Evolutionary conservation across 345 rosid species (phyloP).

Genomic region (Rhodamnia argentea): DNA sequence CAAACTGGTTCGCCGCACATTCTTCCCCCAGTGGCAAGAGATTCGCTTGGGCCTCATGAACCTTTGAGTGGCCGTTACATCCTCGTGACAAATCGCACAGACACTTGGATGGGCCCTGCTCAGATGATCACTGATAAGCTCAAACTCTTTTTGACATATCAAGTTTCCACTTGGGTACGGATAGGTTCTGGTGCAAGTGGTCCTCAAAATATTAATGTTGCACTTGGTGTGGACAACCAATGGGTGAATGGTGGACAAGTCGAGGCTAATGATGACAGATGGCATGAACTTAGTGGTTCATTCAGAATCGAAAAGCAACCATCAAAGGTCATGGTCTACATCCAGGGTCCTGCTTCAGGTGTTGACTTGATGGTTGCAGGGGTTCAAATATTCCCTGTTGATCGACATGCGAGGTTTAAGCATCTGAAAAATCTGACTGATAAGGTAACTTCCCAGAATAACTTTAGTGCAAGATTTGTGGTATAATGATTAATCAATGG

Average conservation of each 20-base stretch:
- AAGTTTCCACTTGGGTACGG: constrained; percentile 87
- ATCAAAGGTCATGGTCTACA: constrained; percentile 65
- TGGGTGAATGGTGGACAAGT: constrained; percentile 97
- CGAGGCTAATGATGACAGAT: constrained; percentile 54
- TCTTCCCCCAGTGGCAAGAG: constrained; percentile 74
- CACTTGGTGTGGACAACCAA: constrained; percentile 72
- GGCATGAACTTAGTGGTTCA: constrained; percentile 93
- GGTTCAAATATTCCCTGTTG: constrained; percentile 76
- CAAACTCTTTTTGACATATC: constrained; percentile 76
- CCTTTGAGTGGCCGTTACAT: constrained; percentile 74
- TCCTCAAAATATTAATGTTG: constrained; percentile 82
- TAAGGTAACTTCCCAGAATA: constrained; percentile 44
- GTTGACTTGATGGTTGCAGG: constrained; percentile 80
- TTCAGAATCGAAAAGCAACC: constrained; percentile 94
- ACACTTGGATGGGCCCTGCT: constrained; percentile 99
- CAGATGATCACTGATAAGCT: constrained; percentile 81
- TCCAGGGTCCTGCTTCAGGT: constrained; percentile 92
- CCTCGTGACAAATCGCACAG: constrained; percentile 62
- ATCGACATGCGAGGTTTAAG: constrained; percentile 48
- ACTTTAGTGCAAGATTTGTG: neutral
- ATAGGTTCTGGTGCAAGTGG: constrained; percentile 46
- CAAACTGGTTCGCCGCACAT: constrained; percentile 72
- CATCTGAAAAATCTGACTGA: constrained; percentile 56
- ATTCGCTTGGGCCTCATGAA: constrained; percentile 54
- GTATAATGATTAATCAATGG: neutral